Evolutionary conservation across 768 basidiomycete species (phyloP), one percentile per base, ranked within the genome.

Genomic region (Clitopilus passeckerianus): DNA sequence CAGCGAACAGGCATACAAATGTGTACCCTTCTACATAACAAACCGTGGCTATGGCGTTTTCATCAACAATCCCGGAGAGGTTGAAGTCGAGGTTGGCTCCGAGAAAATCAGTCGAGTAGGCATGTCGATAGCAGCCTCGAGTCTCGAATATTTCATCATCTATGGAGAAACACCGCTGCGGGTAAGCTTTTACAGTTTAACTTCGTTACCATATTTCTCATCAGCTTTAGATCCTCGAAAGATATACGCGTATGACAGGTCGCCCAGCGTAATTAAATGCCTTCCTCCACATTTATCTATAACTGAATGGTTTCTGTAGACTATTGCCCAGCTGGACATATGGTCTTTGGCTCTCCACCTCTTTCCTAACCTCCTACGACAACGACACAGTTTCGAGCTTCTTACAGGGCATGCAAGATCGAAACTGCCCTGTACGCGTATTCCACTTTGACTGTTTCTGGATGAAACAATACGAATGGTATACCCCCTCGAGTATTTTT

Each of bases 361-460:
- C 86, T 0, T 91, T 91, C 77, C 75, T 88, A 57, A 90, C 90
- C 0, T 80, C 80, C 24, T 89, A 82, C 70, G 87, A 86, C 61
- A 80, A 78, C 56, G 77, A 83, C 57, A 90, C 90, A 0, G 89
- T 91, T 15, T 81, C 84, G 5, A 73, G 80, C 1, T 90, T 90
- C 74, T 71, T 91, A 59, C 74, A 87, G 67, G 89, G 87, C 12
- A 90, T 91, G 89, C 70, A 78, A 60, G 76, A 86, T 22, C 79
- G 86, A 34, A 72, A 80, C 58, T 85, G 86, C 62, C 77, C 76
- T 16, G 86, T 90, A 24, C 80, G 86, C 20, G 87, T 90, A 1
- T 87, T 90, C 74, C 89, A 91, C 64, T 67, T 90, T 41, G 89
- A 90, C 66, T 90, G 87, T 66, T 91, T 89, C 69, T 87, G 85